phyloP scores from a whole-genome alignment of 2,329 filamentous ascomycete species.

The Verticillium zaregamsianum region DNA sequence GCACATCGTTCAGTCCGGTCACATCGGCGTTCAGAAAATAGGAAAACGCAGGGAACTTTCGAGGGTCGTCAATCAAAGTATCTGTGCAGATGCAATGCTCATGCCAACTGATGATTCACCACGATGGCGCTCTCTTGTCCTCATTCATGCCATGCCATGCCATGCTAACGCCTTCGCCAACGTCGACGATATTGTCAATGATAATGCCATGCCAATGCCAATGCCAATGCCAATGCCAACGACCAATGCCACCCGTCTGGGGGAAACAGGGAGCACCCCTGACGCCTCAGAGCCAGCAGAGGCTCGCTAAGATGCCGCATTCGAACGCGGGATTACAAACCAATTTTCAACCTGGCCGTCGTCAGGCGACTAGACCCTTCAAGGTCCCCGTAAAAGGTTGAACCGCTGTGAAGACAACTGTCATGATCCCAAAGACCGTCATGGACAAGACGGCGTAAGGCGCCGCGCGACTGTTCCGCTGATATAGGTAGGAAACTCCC shows the following conservation, averaged over 20 bases:
- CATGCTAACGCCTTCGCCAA: neutral
- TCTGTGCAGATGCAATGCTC: neutral
- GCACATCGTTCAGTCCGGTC: neutral
- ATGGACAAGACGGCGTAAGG: conserved; percentile 54
- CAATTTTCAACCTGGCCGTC: neutral
- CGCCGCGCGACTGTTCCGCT: conserved; percentile 45
- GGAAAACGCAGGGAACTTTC: neutral
- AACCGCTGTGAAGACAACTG: conserved; percentile 48
- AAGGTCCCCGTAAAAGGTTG: conserved; percentile 38
- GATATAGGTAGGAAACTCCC: conserved; percentile 55
- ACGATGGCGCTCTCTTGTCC: neutral
- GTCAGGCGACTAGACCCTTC: conserved; percentile 21
- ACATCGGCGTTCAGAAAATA: neutral
- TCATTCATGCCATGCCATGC: neutral
- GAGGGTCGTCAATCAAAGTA: neutral
- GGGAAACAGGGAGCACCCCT: neutral
- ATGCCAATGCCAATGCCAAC: no score
- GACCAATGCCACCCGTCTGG: no score
- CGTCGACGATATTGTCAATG: no score
- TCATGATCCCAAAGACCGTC: conserved; percentile 53
- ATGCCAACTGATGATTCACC: neutral
- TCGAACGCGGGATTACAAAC: neutral
- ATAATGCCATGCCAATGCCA: neutral
- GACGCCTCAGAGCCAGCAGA: neutral
- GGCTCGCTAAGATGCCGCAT: neutral